Conservation (phyloP, 768 basidiomycete genomes). For the Ramaria sp. region DNA sequence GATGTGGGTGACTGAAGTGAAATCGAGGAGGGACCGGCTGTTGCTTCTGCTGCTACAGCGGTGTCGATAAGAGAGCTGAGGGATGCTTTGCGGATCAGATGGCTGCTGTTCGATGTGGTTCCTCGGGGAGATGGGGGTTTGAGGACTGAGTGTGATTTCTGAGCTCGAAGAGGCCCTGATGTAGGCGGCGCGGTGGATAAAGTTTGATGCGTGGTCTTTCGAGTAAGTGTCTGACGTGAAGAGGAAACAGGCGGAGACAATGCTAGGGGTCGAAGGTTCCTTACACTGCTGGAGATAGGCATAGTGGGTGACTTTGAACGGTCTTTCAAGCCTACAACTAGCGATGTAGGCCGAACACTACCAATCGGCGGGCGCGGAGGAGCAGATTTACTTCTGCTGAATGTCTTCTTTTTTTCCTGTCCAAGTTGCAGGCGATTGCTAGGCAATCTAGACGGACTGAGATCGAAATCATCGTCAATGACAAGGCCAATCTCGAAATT, state of each 20-base stretch:
- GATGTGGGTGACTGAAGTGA: slow-evolving; percentile 26
- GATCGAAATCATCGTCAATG: slow-evolving; percentile 72
- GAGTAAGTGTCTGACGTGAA: slow-evolving; percentile 32
- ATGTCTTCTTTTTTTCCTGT: slow-evolving; percentile 29
- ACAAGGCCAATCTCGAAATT: slow-evolving; percentile 81
- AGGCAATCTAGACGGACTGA: slow-evolving; percentile 63
- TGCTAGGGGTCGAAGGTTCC: slow-evolving; percentile 46
- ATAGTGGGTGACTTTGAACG: slow-evolving; percentile 64
- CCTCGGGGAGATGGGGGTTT: slow-evolving; percentile 56
- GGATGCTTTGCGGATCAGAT: slow-evolving; percentile 67
- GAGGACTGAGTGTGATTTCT: slow-evolving; percentile 76
- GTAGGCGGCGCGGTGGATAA: slow-evolving; percentile 40
- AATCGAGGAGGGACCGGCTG: slow-evolving; percentile 32
- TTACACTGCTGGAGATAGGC: slow-evolving; percentile 60
- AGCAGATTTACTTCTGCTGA: slow-evolving; percentile 44
- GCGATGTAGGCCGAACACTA: slow-evolving; percentile 45
- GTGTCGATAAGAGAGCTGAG: slow-evolving; percentile 63
- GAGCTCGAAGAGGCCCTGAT: slow-evolving; percentile 64
- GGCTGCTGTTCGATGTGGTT: slow-evolving; percentile 41
- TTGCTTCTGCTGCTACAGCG: slow-evolving; percentile 24
- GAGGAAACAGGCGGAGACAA: slow-evolving; percentile 50
- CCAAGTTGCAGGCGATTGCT: slow-evolving; percentile 27
- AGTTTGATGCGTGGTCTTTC: slow-evolving; percentile 51
- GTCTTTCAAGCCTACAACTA: slow-evolving; percentile 42
- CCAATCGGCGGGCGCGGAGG: slow-evolving; percentile 38